These are phyloP conservation scores for Cyberlindnera amylophila DNA, from an alignment of 805 yeast species.

Conservation along the genomic window DNA sequence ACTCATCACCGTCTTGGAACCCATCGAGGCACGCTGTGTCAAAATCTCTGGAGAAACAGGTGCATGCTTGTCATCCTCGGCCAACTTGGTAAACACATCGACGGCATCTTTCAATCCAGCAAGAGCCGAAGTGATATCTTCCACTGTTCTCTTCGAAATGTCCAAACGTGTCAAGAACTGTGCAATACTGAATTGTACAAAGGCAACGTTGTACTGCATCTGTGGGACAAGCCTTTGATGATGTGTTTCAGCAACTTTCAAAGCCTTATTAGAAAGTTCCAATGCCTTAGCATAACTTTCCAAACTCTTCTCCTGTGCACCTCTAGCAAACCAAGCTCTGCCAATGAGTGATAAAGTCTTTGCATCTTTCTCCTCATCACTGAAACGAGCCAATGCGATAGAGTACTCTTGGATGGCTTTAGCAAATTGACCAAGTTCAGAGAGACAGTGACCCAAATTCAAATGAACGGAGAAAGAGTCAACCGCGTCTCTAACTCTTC, in stretches of 20 bases:
- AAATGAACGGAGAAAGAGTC: slow-evolving; percentile 79
- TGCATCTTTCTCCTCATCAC: slow-evolving; percentile 57
- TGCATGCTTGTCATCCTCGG: slow-evolving; percentile 51
- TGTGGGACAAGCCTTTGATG: slow-evolving; percentile 40
- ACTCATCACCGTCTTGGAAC: slow-evolving; percentile 66
- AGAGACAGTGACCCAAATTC: slow-evolving; percentile 82
- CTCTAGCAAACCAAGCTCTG: slow-evolving; percentile 85
- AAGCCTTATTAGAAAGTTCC: slow-evolving; percentile 58
- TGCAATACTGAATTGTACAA: slow-evolving; percentile 81
- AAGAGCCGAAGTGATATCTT: slow-evolving; percentile 55
- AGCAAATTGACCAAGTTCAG: slow-evolving; percentile 76
- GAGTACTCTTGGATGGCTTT: slow-evolving; percentile 90
- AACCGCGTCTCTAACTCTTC: slow-evolving; percentile 86
- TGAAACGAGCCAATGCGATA: slow-evolving; percentile 64
- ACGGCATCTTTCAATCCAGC: slow-evolving; percentile 62
- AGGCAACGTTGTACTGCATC: slow-evolving; percentile 75
- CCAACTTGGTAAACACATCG: slow-evolving; percentile 49
- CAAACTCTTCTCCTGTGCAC: slow-evolving; percentile 58
- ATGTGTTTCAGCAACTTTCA: slow-evolving; percentile 29
- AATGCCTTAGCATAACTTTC: slow-evolving; percentile 59
- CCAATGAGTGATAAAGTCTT: slow-evolving; percentile 71
- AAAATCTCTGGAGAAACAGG: slow-evolving; percentile 80
- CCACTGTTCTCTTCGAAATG: slow-evolving; percentile 54
- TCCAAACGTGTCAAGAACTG: slow-evolving; percentile 68
- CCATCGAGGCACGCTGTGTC: slow-evolving; percentile 83